Evolutionary conservation across 257 asterid species (phyloP), one percentile per base, ranked within the genome.

Genomic region (Coffea canephora): DNA sequence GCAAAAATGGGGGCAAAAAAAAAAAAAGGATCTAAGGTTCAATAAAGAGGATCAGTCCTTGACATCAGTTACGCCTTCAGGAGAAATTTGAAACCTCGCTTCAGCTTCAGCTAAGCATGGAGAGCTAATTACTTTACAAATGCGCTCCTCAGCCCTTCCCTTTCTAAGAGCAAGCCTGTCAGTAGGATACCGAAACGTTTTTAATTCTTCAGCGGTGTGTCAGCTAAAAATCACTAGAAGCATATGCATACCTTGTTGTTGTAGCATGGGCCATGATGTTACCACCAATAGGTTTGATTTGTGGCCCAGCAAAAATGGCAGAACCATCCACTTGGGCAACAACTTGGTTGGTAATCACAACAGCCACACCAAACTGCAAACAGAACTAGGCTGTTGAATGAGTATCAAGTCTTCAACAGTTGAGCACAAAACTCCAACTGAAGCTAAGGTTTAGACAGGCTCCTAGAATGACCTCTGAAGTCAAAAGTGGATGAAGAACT

Each of bases 291-390:
- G 98, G 99, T 83, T 95, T 95, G 81, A 87, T 69, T 83, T 93
- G 99, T 46, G 98, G 99, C 50, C 98, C 98, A 8, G 96, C 91
- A 75, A 95, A 95, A 16, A 89, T 81, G 19, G 98, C 97, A 67
- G 98, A 92, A 76, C 97, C 99, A 71, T 95, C 97, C 82, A 95
- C 99, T 92, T 95, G 99, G 27, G 99, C 98, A 45, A 95, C 99
- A 18, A 95, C 99, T 92, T 95, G 99, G 90, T 95, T 95, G 3
- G 98, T 93, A 67, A 95, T 93, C 55, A 95, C 97, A 78, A 93
- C 98, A 74, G 98, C 98, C 39, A 95, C 91, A 1, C 97, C 97
- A 78, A 95, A 95, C 98, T 95, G 77, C 87, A 89, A 78, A 27
- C 48, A 54, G 39, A 18, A 73, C 67, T 9, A 18, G 3, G 14